These are phyloP conservation scores for Pilatotrama ljubarskyi DNA, from an alignment of 768 basidiomycete species.

Conservation along the genomic window DNA sequence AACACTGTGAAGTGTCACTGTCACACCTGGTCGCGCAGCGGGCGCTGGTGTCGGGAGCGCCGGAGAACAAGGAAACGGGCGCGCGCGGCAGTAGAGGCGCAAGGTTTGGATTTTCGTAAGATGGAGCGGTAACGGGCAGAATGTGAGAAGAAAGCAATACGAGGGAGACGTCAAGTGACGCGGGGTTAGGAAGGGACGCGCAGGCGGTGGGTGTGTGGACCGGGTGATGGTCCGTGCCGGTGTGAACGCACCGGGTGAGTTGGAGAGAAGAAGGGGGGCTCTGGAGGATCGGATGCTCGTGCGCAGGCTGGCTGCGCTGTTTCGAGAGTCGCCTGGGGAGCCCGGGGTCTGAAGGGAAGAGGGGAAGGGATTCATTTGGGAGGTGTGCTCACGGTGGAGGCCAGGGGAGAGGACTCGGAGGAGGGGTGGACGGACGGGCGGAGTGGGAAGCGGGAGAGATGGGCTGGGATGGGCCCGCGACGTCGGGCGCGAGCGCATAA, in stretches of 20 bases:
- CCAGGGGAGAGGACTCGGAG: neutral
- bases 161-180: conserved; percentile 23
- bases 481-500: neutral
- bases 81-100: neutral
- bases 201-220: neutral
- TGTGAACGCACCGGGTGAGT: conserved; percentile 5
- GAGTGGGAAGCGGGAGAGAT: neutral
- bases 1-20: too few species aligned
- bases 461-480: conserved; percentile 5
- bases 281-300: neutral
- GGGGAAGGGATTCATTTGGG: neutral
- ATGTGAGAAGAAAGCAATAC: conserved; percentile 5
- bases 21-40: neutral
- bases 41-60: neutral
- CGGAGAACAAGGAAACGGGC: neutral
- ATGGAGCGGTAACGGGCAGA: neutral
- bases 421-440: neutral
- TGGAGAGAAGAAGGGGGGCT: neutral
- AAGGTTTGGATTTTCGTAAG: conserved; percentile 13
- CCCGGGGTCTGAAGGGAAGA: neutral
- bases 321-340: neutral
- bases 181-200: conserved; percentile 21
- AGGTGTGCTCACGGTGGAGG: neutral
- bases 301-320: neutral
- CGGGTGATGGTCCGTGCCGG: conserved; percentile 20